phyloP scores from a whole-genome alignment of 352 stramenopile species.

The Pythium insidiosum region DNA sequence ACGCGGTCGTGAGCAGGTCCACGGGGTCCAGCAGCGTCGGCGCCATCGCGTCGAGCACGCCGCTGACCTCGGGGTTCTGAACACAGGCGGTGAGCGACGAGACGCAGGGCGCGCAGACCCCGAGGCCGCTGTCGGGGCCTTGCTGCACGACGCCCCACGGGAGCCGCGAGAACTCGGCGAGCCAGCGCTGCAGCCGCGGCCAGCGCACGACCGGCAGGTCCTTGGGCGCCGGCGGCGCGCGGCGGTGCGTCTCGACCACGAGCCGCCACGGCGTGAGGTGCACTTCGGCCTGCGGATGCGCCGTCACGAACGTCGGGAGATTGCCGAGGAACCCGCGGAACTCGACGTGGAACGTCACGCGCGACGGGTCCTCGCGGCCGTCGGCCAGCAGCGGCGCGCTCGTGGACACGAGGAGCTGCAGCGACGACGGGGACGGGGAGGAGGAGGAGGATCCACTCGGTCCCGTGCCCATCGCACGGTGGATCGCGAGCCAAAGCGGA shows the following conservation, averaged over 20 bases:
- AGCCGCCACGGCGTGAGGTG: neutral
- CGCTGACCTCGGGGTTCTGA: neutral
- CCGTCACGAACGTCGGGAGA: neutral
- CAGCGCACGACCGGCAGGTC: constrained; percentile 1
- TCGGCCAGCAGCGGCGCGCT: too few species aligned
- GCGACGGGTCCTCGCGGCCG: neutral
- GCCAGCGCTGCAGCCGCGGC: constrained; percentile 7
- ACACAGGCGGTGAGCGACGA: neutral
- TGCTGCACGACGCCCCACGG: too few species aligned
- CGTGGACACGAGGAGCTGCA: too few species aligned
- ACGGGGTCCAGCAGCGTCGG: neutral
- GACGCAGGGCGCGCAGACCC: neutral
- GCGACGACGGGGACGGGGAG: too few species aligned
- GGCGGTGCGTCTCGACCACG: neutral
- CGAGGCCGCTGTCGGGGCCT: too few species aligned
- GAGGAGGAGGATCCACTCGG: too few species aligned
- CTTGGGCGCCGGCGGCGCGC: neutral
- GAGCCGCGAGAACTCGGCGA: constrained; percentile 6
- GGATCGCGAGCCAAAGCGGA: neutral
- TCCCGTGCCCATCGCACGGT: neutral
- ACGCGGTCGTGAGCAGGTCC: neutral
- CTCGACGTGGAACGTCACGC: neutral
- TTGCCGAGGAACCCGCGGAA: neutral
- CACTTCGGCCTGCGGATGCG: neutral
- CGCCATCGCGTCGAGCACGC: neutral